Evolutionary conservation across 225 moss, liverwort and hornwort genomes (phyloP), one percentile per base, ranked within the genome.

Genomic region (Neckera pumila): DNA sequence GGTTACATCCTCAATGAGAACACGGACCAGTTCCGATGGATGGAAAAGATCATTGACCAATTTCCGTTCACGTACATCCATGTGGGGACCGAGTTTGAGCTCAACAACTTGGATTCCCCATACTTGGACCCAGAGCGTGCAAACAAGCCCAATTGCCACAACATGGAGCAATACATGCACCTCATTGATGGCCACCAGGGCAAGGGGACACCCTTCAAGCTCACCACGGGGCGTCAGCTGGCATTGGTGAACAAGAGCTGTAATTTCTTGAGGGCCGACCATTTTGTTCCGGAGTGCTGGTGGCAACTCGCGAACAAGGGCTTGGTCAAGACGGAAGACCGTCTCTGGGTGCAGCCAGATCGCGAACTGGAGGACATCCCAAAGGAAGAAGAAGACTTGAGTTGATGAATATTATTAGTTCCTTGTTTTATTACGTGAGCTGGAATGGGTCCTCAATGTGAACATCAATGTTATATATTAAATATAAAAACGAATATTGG

Each of bases 101-200:
- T 97, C 23, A 86, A 95, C 77, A 94, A 88, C 87, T 1, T 49
- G 25, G 56, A 90, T 22, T 96, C 96, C 5, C n/a, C 83, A 0
- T 84, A 76, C 74, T 84, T 97, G 56, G 95, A 91, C 74, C 88
- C 62, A 0, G 28, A 9, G 1, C 89, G 89, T 4, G 87, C 86
- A 3, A 90, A 83, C 78, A 89, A 84, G 11, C 21, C 80, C 31
- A 89, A 91, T 5, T 66, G 89, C 62, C 97, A 97, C 70, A 95
- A 95, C 84, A n/a, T 97, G 89, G 97, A 97, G 87, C 92, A 92
- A n/a, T 97, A 97, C 85, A 45, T 97, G 69, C 97, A 97, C 75
- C 83, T 97, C 33, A 66, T 97, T 23, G 95, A 93, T 22, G 93
- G 93, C 3, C 92, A 91, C 75, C 87, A 91, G 38, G 91, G 94